Percentiles rank a stretch among this genome's conserved stretches.
These are phyloP conservation scores for Aureobasidium lini DNA, from an alignment of 2,329 filamentous ascomycete species.

Conservation along the genomic window DNA sequence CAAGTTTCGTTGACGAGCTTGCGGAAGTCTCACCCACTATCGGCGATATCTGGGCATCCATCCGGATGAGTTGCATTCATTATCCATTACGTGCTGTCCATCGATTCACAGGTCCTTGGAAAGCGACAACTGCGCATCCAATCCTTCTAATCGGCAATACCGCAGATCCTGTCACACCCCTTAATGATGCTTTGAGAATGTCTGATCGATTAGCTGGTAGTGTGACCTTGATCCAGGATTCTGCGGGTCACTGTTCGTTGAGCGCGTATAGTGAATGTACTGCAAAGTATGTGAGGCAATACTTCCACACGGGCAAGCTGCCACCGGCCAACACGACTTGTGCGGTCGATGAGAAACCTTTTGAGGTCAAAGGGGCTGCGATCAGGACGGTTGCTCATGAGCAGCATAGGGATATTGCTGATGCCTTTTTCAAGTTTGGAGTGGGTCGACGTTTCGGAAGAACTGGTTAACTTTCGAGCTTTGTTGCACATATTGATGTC, in stretches of 20 bases:
- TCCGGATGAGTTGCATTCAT: conserved; percentile 29
- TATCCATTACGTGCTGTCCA: not conserved
- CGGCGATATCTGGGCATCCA: conserved; percentile 31
- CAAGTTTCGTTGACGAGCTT: conserved; percentile 20
- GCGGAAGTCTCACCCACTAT: conserved; percentile 25
- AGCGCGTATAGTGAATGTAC: not conserved
- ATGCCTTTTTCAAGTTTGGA: not conserved
- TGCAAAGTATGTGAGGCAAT: not conserved
- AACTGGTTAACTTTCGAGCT: too few relatives aligned
- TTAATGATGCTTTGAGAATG: conserved; percentile 41
- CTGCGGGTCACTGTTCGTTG: conserved; percentile 24
- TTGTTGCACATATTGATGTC: too few relatives aligned
- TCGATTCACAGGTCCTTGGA: conserved; percentile 16
- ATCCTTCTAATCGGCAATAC: conserved; percentile 52
- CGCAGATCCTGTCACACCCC: conserved; percentile 53
- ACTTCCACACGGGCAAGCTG: not conserved
- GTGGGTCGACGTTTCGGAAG: not conserved
- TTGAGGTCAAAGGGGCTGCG: not conserved
- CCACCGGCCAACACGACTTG: not conserved
- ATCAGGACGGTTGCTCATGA: not conserved
- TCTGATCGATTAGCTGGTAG: conserved; percentile 35
- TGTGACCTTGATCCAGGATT: conserved; percentile 38
- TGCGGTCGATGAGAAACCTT: not conserved
- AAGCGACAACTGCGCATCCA: conserved; percentile 42
- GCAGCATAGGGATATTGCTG: not conserved